Conservation (phyloP, 192 early-diverging fungal species). For the Diversispora epigaea region DNA sequence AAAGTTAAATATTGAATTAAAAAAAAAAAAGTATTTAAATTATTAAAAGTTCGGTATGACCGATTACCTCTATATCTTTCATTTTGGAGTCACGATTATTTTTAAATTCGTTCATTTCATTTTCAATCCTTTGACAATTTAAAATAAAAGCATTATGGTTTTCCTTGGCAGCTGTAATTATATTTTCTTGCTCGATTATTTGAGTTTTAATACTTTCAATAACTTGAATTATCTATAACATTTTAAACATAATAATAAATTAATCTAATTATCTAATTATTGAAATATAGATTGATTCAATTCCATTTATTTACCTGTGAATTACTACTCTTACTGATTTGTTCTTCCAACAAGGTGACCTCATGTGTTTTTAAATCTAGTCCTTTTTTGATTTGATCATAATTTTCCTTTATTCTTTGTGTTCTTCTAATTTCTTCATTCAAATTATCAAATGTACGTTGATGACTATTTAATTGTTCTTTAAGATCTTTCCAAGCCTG, state of each 20-base stretch:
- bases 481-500: constrained; percentile 70
- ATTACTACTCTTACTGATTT: constrained; percentile 73
- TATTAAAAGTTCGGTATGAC: not conserved
- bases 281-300: not conserved
- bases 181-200: constrained; percentile 50
- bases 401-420: constrained; percentile 56
- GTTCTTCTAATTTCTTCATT: constrained; percentile 55
- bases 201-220: constrained; percentile 57
- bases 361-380: constrained; percentile 80
- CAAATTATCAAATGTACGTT: constrained; percentile 51
- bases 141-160: constrained; percentile 51
- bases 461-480: constrained; percentile 48
- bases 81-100: constrained; percentile 87
- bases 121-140: constrained; percentile 65
- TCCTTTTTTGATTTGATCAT: constrained; percentile 60
- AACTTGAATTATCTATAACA: constrained; percentile 52
- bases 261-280: not conserved
- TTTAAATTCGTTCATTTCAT: constrained; percentile 89
- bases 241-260: constrained; percentile 18
- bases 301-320: constrained; percentile 54
- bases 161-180: constrained; percentile 42
- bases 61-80: constrained; percentile 68
- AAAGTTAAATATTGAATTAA: not conserved
- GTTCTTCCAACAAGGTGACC: constrained; percentile 69
- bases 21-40: constrained; percentile 20